These are phyloP conservation scores for Ophiostoma ulmi DNA, from an alignment of 2,329 filamentous ascomycete species.

Conservation along the genomic window DNA sequence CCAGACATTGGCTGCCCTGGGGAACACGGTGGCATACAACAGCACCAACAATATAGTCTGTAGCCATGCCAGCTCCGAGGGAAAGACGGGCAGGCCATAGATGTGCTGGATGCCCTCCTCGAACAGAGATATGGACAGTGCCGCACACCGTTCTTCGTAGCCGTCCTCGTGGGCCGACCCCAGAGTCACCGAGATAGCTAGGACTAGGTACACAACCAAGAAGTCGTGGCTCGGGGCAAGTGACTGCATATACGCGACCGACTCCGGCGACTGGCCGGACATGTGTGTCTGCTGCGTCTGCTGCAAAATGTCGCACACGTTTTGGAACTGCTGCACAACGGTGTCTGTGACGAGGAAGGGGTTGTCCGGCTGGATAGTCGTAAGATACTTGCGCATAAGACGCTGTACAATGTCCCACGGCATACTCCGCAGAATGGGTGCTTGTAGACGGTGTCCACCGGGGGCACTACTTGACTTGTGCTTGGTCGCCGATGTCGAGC, in stretches of 20 bases:
- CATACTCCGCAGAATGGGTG: conserved; percentile 24
- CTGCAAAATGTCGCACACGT: conserved; percentile 17
- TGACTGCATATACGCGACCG: conserved; percentile 18
- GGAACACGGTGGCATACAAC: conserved; percentile 26
- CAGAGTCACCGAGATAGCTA: conserved; percentile 34
- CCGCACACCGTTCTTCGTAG: conserved; percentile 33
- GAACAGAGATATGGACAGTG: conserved; percentile 33
- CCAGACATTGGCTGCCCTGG: conserved; percentile 27
- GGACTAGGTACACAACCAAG: conserved; percentile 33
- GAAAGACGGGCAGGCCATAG: conserved; percentile 31
- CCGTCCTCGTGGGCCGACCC: conserved; percentile 32
- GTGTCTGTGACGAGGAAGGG: conserved; percentile 31
- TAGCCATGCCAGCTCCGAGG: conserved; percentile 27
- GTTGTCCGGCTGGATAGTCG: conserved; percentile 32
- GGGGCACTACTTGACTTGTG: background rate
- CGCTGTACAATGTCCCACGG: conserved; percentile 27
- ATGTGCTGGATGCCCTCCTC: conserved; percentile 35
- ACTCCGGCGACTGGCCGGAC: background rate
- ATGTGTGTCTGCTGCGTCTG: conserved; percentile 24
- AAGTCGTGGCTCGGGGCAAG: conserved; percentile 33
- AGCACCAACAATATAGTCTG: conserved; percentile 26
- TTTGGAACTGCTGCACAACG: conserved; percentile 32
- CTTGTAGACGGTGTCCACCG: background rate
- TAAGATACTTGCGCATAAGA: conserved; percentile 34
- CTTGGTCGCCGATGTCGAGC: background rate